Base-by-base conservation (phyloP, 2,329 filamentous ascomycete species). In the Cladosporium sp. region DNA sequence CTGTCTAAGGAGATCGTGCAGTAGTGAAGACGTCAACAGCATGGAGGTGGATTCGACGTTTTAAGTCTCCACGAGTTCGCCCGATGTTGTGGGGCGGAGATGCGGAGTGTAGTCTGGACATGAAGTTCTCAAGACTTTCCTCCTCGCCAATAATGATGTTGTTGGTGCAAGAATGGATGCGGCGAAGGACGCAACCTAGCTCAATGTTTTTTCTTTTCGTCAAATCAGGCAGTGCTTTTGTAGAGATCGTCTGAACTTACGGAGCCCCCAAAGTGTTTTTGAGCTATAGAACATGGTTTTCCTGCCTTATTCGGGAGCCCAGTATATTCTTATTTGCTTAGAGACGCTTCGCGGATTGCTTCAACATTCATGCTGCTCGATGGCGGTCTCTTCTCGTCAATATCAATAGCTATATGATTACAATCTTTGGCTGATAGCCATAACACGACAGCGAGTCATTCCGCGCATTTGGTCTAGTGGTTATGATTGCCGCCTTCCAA, bases 401-500 rank as follows among this genome's bases (percentile, higher is more conserved):
- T n/a, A n/a, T n/a, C n/a, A n/a, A 32, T 9, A 32, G 28, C 28
- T 32, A 32, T 32, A n/a, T n/a, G n/a, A n/a, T n/a, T n/a, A n/a
- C n/a, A n/a, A n/a, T n/a, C n/a, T n/a, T 28, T 25, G 42, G 20
- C 15, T 15, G 28, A 47, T 47, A 47, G 2, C 17, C 3, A 20
- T 35, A 10, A 7, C 3, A 49, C n/a, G n/a, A 10, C 8, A 13
- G 5, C 3, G 5, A 1, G 25, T 12, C 25, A 48, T 12, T 13
- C 13, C 5, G 47, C 32, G 9, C 9, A 12, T 13, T 19, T 59
- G 58, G 58, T 59, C 58, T 59, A 59, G 49, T 59, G 58, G 58
- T 57, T 59, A 59, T 56, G 58, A 59, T 59, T 59, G 53, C 58
- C 49, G 58, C 58, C 58, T 59, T 59, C 58, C 58, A 59, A 59